Percentiles rank a stretch among this genome's conserved stretches.
Evolutionary conservation across 352 stramenopile genomes (phyloP).

Genomic region (Globisporangium canariense): DNA sequence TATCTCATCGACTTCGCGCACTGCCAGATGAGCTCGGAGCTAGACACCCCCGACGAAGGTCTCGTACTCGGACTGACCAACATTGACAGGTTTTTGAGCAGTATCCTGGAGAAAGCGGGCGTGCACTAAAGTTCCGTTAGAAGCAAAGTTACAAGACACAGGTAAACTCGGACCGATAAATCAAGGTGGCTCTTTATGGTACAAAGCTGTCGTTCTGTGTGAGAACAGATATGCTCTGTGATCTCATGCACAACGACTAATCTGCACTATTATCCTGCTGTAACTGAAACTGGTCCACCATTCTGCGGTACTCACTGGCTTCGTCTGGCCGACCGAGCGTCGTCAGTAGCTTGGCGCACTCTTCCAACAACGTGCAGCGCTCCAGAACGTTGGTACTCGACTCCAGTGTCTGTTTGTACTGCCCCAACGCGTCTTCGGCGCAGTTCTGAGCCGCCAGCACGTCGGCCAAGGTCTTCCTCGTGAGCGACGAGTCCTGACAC

Average conservation of each 20-base stretch:
- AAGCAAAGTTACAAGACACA: background rate
- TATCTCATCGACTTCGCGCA: constrained; percentile 81
- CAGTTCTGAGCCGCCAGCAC: constrained; percentile 78
- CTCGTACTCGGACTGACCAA: constrained; percentile 67
- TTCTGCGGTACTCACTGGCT: constrained; percentile 57
- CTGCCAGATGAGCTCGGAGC: constrained; percentile 55
- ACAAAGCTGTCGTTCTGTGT: constrained; percentile 7
- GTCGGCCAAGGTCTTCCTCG: constrained; percentile 73
- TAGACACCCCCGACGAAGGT: constrained; percentile 55
- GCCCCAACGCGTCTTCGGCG: constrained; percentile 60
- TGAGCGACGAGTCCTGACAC: constrained; percentile 70
- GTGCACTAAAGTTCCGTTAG: background rate
- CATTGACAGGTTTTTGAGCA: constrained; percentile 44
- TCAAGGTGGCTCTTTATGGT: constrained; percentile 13
- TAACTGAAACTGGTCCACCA: constrained; percentile 46
- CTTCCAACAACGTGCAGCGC: constrained; percentile 48
- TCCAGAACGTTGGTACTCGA: constrained; percentile 32
- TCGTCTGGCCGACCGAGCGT: constrained; percentile 70
- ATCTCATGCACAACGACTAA: background rate
- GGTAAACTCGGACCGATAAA: background rate
- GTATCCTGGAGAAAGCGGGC: constrained; percentile 22
- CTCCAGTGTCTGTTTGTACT: constrained; percentile 68
- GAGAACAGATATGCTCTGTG: no score
- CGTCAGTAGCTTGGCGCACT: constrained; percentile 59
- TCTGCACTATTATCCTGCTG: constrained; percentile 11